Evolutionary conservation across 139 green algal species (phyloP).

Genomic region (Dunaliella primolecta): DNA sequence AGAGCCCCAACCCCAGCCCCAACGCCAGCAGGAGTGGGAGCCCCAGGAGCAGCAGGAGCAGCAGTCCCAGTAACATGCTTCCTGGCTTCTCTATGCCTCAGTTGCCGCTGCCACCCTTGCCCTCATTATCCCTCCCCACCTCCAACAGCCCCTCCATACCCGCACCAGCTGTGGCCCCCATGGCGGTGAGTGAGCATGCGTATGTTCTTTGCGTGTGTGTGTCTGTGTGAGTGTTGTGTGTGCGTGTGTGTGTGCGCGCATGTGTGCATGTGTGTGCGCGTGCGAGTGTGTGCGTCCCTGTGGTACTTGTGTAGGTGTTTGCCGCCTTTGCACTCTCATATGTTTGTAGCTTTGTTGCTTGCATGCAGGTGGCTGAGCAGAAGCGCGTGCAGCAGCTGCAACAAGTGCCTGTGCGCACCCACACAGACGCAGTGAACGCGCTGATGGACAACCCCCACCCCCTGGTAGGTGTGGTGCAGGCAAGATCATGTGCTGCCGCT

Average conservation of each 20-base stretch:
- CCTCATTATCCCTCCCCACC: neutral
- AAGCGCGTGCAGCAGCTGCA: neutral
- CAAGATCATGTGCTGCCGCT: too few species aligned
- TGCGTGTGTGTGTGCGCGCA: too few species aligned
- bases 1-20: neutral
- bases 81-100: neutral
- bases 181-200: neutral
- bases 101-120: neutral
- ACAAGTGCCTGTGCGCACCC: neutral
- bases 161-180: neutral
- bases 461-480: conserved; percentile 63
- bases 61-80: neutral
- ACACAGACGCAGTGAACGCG: conserved; percentile 57
- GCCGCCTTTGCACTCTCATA: too few species aligned
- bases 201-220: too few species aligned
- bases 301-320: too few species aligned
- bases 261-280: too few species aligned
- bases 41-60: neutral
- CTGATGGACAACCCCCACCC: conserved; percentile 94
- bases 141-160: neutral
- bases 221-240: too few species aligned
- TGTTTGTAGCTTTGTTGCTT: too few species aligned
- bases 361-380: neutral
- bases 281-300: too few species aligned
- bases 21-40: neutral